Base-by-base conservation (phyloP, 257 asterid genomes). In the Scutellaria minor region DNA sequence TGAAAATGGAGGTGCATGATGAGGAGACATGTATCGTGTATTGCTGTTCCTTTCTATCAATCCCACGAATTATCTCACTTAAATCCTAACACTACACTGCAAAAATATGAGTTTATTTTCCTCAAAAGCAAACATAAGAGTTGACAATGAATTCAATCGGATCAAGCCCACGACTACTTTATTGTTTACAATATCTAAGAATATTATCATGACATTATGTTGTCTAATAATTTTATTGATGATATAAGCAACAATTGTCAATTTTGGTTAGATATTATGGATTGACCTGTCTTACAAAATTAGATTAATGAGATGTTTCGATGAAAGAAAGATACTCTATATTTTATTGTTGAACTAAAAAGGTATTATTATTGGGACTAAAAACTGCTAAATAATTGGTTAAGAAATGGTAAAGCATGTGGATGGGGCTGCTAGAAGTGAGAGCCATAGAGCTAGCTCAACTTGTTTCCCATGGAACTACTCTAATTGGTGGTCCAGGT, bases 391-490 rank as follows among this genome's bases (percentile, higher is more conserved):
- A 44, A 10, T 42, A 35, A 10, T 27, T 12, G 7, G 8, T 11
- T 10, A 44, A 46, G 55, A 37, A 60, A 6, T 22, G 5, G 42
- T 9, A 54, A 13, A 65, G 9, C 75, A 72, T 66, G 60, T 65
- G 75, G 12, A 5, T 7, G 62, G 39, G 18, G 8, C 5, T 13
- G 18, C 5, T 7, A 9, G 51, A 27, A 1, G 35, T 27, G 35
- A 27, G 13, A 46, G 13, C n/a, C n/a, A 5, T 57, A 22, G 66
- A 66, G 72, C 68, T 77, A 70, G 46, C 27, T 72, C 65, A 64
- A 40, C 72, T 70, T 70, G 55, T 74, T 74, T 66, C 69, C 15
- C 0, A 63, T 81, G 85, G 81, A 77, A 53, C 14, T 68, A 68
- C 47, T 69, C 79, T 71, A 27, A 4, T 42, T 68, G 22, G 45